Conservation (phyloP, 176 grass and related monocot genomes). For the Bolboschoenus planiculmis region DNA sequence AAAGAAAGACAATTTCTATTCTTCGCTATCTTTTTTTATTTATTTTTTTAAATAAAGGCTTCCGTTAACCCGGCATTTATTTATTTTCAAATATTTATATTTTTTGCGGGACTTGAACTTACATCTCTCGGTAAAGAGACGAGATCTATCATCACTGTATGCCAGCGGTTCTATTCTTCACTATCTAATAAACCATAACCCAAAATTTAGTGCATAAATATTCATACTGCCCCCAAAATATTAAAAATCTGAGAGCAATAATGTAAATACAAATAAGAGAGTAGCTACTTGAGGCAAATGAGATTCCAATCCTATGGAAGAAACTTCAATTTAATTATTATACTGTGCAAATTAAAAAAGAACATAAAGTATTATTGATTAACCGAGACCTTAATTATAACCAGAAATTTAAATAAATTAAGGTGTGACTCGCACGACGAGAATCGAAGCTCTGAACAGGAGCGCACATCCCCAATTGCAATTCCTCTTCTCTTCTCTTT, state of each 20-base stretch:
- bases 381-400: neutral
- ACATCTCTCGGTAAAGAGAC: no score
- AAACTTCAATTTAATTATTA: conserved; percentile 14
- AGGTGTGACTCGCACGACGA: conserved; percentile 13
- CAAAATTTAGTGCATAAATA: neutral
- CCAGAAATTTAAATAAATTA: neutral
- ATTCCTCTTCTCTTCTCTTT: neutral
- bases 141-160: no score
- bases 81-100: no score
- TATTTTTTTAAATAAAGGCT: no score
- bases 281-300: conserved; percentile 4
- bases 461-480: conserved; percentile 21
- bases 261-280: neutral
- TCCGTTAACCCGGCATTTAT: no score
- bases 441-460: conserved; percentile 11
- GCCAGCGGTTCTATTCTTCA: no score
- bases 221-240: neutral
- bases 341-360: neutral
- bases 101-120: no score
- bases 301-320: neutral
- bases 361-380: neutral
- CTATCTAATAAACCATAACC: neutral
- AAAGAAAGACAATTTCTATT: neutral
- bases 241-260: conserved; percentile 9
- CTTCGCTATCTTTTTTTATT: no score